Conservation (phyloP, 2,329 filamentous ascomycete genomes). For the Arthrobotrys conoides region DNA sequence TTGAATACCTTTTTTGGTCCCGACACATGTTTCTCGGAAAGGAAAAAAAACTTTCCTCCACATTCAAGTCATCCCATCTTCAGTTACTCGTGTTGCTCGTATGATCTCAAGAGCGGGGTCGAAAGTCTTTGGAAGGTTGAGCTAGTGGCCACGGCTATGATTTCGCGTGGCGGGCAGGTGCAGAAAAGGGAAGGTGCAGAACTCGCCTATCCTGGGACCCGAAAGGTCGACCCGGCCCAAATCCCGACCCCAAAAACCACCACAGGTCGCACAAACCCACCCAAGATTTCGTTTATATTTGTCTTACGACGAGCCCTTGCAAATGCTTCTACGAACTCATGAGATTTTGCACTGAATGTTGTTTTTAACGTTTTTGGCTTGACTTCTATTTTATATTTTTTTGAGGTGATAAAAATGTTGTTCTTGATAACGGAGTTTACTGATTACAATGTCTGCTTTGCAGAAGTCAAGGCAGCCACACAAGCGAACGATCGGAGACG, state of each 20-base stretch:
- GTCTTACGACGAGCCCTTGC: slow-evolving; percentile 5
- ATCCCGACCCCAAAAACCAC: slow-evolving; percentile 17
- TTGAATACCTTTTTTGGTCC: neutral
- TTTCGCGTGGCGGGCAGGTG: slow-evolving; percentile 52
- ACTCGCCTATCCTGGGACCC: slow-evolving; percentile 58
- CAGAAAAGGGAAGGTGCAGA: slow-evolving; percentile 60
- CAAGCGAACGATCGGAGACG: slow-evolving; percentile 71
- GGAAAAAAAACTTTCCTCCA: neutral
- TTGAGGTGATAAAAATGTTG: slow-evolving; percentile 36
- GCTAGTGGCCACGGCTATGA: slow-evolving; percentile 42
- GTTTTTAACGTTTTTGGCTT: slow-evolving; percentile 12
- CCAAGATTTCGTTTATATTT: slow-evolving; percentile 46
- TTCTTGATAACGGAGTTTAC: slow-evolving; percentile 58
- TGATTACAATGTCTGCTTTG: slow-evolving; percentile 60
- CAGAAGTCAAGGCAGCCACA: slow-evolving; percentile 59
- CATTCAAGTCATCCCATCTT: slow-evolving; percentile 17
- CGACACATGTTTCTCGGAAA: neutral
- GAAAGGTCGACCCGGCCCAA: slow-evolving; percentile 34
- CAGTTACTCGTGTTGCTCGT: slow-evolving; percentile 25
- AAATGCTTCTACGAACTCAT: slow-evolving; percentile 17
- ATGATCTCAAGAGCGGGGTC: slow-evolving; percentile 56
- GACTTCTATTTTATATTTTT: neutral
- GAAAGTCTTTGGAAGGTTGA: slow-evolving; percentile 15
- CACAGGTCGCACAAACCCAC: slow-evolving; percentile 50
- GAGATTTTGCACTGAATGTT: slow-evolving; percentile 12